These are phyloP conservation scores for Gossypium australe DNA, from an alignment of 345 rosid species.

Conservation along the genomic window DNA sequence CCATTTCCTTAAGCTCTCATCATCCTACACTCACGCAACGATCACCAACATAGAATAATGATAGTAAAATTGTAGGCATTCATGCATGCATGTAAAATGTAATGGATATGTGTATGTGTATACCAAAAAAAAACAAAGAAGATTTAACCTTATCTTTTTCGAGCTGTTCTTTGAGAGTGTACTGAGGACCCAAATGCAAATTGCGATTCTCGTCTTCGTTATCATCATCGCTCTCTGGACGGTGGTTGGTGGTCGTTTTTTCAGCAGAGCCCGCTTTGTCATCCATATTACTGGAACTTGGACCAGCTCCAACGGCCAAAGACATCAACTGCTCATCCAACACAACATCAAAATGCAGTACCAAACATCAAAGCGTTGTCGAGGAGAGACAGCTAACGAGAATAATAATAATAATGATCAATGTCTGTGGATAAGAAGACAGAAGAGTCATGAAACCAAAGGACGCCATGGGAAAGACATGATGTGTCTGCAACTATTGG, in stretches of 20 bases:
- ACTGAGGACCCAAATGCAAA: conserved; percentile 69
- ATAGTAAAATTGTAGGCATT: background rate
- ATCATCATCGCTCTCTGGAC: conserved; percentile 39
- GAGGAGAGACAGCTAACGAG: background rate
- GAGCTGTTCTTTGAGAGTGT: conserved; percentile 63
- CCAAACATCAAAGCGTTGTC: too few species aligned
- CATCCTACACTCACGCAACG: conserved; percentile 40
- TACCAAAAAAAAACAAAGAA: background rate
- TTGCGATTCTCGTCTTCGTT: conserved; percentile 35
- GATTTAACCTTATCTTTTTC: conserved; percentile 60
- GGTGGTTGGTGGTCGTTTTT: conserved; percentile 9
- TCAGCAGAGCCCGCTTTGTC: conserved; percentile 5
- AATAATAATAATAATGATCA: background rate
- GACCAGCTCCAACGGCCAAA: conserved; percentile 42
- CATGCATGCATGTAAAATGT: background rate
- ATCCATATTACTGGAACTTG: conserved; percentile 48
- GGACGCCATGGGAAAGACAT: background rate
- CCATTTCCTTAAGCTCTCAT: conserved; percentile 82
- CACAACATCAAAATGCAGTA: background rate
- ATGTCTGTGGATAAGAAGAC: background rate
- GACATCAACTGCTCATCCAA: conserved; percentile 40
- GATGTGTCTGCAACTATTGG: background rate
- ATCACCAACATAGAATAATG: conserved; percentile 4
- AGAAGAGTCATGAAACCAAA: background rate
- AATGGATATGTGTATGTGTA: too few species aligned